A percentile compares a stretch with the other conserved stretches of the same genome.
phyloP scores from a whole-genome alignment of 352 stramenopile species.

The Globisporangium radiosum region DNA sequence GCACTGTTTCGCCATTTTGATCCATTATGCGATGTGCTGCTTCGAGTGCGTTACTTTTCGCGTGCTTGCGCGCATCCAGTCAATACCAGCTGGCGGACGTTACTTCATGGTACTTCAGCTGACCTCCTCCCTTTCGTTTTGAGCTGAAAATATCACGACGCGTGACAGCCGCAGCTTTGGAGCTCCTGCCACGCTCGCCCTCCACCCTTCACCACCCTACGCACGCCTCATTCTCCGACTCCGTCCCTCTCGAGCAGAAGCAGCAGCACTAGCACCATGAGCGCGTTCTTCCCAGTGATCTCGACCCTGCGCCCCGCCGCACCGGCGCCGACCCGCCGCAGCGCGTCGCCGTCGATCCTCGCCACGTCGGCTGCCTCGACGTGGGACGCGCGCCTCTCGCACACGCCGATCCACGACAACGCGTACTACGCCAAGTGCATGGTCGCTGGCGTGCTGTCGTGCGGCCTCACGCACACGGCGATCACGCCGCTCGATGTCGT shows the following conservation, averaged over 20 bases:
- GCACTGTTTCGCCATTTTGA: no score
- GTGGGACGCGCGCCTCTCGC: slow-evolving; percentile 78
- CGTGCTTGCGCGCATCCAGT: no score
- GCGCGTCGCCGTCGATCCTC: slow-evolving; percentile 30
- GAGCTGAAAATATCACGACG: background rate
- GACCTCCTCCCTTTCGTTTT: background rate
- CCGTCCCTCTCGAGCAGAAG: background rate
- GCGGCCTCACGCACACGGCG: slow-evolving; percentile 89
- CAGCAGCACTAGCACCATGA: slow-evolving; percentile 30
- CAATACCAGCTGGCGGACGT: no score
- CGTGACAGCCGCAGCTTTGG: slow-evolving; percentile 15
- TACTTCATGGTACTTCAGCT: no score
- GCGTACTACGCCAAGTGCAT: slow-evolving; percentile 94
- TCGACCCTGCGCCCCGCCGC: slow-evolving; percentile 56
- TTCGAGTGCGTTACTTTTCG: no score
- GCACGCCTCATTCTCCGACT: slow-evolving; percentile 45
- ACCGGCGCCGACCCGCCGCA: slow-evolving; percentile 33
- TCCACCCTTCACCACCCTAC: no score
- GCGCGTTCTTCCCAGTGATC: slow-evolving; percentile 75
- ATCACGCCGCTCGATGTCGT: slow-evolving; percentile 92
- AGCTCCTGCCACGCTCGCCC: no score
- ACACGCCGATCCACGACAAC: slow-evolving; percentile 80
- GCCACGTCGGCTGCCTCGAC: slow-evolving; percentile 67
- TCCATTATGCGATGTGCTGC: no score
- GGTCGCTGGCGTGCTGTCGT: slow-evolving; percentile 89